These are phyloP conservation scores for Candida qinlingensis DNA, from an alignment of 805 yeast species.

Conservation along the genomic window DNA sequence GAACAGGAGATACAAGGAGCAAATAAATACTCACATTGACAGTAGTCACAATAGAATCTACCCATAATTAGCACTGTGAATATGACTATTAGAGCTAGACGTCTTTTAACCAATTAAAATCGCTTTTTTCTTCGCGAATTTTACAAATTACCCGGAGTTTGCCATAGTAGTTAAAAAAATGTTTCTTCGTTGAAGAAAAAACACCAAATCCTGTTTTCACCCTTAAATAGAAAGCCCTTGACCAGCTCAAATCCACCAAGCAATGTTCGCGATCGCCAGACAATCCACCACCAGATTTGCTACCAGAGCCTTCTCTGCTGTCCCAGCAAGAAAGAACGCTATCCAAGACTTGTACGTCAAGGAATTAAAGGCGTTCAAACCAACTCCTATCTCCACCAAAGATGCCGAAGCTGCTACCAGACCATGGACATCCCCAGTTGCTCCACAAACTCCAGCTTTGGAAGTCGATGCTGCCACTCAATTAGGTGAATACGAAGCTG, in stretches of 20 bases:
- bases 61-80: conserved; percentile 38
- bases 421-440: conserved; percentile 76
- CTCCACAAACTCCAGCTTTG: conserved; percentile 68
- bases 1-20: not conserved
- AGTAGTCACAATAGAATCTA: conserved; percentile 78
- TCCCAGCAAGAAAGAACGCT: conserved; percentile 42
- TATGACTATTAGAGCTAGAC: not conserved
- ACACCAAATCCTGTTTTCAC: not conserved
- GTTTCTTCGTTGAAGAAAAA: not conserved
- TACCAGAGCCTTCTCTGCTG: conserved; percentile 32
- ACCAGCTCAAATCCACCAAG: not conserved
- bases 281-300: conserved; percentile 22
- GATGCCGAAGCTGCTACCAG: conserved; percentile 78
- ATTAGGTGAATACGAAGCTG: conserved; percentile 60
- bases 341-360: conserved; percentile 80
- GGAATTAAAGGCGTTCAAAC: conserved; percentile 86
- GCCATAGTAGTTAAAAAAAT: not conserved
- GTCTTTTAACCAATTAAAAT: conserved; percentile 8
- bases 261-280: conserved; percentile 23
- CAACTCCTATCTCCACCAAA: conserved; percentile 63
- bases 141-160: not conserved
- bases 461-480: conserved; percentile 66
- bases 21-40: conserved; percentile 41
- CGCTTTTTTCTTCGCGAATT: not conserved
- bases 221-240: not conserved